Evolutionary conservation across 2,329 filamentous ascomycete genomes (phyloP).

Genomic region (Pestalotiopsis sp.): DNA sequence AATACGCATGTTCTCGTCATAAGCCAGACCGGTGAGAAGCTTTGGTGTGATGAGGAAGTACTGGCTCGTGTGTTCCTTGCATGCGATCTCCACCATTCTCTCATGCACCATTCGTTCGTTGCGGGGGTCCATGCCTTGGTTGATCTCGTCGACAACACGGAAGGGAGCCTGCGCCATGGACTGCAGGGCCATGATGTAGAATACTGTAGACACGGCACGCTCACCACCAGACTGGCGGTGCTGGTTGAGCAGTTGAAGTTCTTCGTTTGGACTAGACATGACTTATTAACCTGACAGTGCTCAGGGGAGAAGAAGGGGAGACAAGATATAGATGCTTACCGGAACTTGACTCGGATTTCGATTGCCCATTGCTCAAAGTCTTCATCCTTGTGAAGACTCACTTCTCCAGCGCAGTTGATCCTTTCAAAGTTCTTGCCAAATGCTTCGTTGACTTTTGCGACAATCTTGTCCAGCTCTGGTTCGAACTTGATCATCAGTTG

Average conservation of each 20-base stretch:
- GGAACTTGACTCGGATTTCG: conserved; percentile 92
- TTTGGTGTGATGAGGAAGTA: conserved; percentile 99
- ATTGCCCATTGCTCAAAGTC: conserved; percentile 95
- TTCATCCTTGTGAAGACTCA: conserved; percentile 82
- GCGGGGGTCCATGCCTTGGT: conserved; percentile 98
- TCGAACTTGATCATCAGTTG: conserved; percentile 77
- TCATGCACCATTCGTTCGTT: conserved; percentile 98
- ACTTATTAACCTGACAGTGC: not conserved
- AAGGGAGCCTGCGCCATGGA: conserved; percentile 92
- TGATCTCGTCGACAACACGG: conserved; percentile 98
- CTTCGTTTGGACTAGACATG: conserved; percentile 70
- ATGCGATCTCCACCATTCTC: conserved; percentile 97
- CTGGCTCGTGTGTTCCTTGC: conserved; percentile 73
- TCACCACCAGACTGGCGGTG: conserved; percentile 97
- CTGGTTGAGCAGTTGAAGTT: conserved; percentile 79
- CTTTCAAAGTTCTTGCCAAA: conserved; percentile 93
- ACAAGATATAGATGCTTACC: conserved; percentile 51
- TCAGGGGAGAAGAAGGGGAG: not conserved
- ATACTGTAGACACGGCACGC: conserved; percentile 94
- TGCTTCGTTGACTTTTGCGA: conserved; percentile 81
- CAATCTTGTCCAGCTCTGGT: conserved; percentile 74
- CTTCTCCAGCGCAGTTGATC: conserved; percentile 92
- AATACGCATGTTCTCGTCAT: conserved; percentile 88
- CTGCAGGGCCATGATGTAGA: conserved; percentile 98
- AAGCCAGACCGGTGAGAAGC: conserved; percentile 79